phyloP scores from a whole-genome alignment of 331 rosid genomes.

The Saraca asoca region DNA sequence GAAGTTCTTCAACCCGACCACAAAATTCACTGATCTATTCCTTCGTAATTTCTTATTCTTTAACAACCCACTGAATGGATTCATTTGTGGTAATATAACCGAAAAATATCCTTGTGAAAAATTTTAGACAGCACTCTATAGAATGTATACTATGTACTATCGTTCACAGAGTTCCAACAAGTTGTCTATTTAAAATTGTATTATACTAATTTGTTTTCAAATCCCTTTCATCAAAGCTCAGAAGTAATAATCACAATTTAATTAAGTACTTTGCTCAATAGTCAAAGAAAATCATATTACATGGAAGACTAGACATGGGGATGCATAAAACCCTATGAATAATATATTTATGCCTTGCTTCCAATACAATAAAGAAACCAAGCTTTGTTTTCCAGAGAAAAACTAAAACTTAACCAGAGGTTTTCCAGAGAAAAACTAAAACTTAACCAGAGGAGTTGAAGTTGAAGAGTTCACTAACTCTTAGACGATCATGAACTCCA shows the following conservation, averaged over 20 bases:
- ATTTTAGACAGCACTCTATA: not conserved
- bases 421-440: too few relatives aligned
- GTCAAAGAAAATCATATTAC: not conserved
- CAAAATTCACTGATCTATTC: not conserved
- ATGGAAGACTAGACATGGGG: not conserved
- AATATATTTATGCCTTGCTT: too few relatives aligned
- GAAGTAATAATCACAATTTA: too few relatives aligned
- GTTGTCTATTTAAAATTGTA: not conserved
- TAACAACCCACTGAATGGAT: slow-evolving; percentile 19
- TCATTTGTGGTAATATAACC: not conserved
- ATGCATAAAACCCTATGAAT: not conserved
- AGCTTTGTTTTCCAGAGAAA: too few relatives aligned
- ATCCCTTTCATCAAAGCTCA: slow-evolving; percentile 5
- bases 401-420: too few relatives aligned
- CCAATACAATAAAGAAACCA: too few relatives aligned
- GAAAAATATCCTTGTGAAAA: not conserved
- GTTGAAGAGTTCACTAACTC: too few relatives aligned
- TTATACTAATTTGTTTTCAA: not conserved
- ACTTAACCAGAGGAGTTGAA: too few relatives aligned
- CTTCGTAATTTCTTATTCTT: not conserved
- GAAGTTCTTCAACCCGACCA: slow-evolving; percentile 2
- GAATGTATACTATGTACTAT: not conserved
- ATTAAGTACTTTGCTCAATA: not conserved
- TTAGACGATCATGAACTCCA: too few relatives aligned
- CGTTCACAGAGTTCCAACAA: not conserved